Percentiles rank a stretch among this genome's conserved stretches.
Conservation (phyloP, 371 early-diverging fungal genomes). For the Apophysomyces elegans region DNA sequence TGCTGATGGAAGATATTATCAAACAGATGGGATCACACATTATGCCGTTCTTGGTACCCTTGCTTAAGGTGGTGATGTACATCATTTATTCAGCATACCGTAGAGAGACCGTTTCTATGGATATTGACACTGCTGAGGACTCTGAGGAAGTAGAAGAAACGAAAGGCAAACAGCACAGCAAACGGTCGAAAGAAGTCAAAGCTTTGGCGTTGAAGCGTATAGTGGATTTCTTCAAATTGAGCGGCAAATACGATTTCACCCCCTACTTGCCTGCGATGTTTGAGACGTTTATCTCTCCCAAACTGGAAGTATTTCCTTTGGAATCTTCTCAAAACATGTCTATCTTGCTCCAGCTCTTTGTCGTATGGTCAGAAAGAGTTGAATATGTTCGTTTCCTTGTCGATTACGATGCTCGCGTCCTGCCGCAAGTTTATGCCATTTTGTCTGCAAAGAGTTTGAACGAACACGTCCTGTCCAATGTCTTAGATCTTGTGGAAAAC, state of each 20-base stretch:
- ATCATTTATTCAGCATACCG: constrained; percentile 62
- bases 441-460: constrained; percentile 80
- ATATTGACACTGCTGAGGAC: constrained; percentile 27
- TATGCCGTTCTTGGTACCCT: constrained; percentile 67
- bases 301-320: constrained; percentile 68
- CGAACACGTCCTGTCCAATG: constrained; percentile 65
- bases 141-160: constrained; percentile 26
- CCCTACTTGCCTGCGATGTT: constrained; percentile 81
- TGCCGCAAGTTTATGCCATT: constrained; percentile 72
- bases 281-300: constrained; percentile 65
- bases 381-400: constrained; percentile 70
- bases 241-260: constrained; percentile 69
- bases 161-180: constrained; percentile 39
- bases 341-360: constrained; percentile 76
- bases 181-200: constrained; percentile 62
- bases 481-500: constrained; percentile 80
- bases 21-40: constrained; percentile 79
- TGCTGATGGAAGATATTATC: constrained; percentile 78
- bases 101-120: constrained; percentile 38
- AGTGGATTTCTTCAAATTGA: constrained; percentile 75
- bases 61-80: constrained; percentile 74
- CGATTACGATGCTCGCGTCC: constrained; percentile 60
- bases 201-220: constrained; percentile 76
- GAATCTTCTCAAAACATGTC: constrained; percentile 90
- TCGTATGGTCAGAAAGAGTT: constrained; percentile 72